These are phyloP conservation scores for Golubevia sp. DNA, from an alignment of 1,284 basidiomycete species.

Conservation along the genomic window DNA sequence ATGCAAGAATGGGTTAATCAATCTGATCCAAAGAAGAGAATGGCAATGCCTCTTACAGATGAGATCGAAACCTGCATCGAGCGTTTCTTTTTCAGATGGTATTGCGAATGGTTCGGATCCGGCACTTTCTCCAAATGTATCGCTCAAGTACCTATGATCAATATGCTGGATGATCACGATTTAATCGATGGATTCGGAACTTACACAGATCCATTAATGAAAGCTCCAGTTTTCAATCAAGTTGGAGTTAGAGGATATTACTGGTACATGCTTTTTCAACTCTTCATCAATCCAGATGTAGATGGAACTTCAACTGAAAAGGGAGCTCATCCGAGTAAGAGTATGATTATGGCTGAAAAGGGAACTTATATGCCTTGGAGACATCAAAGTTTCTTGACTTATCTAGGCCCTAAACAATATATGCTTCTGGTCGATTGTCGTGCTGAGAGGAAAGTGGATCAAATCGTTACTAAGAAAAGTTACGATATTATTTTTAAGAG, in stretches of 20 bases:
- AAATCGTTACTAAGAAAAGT: constrained; percentile 44
- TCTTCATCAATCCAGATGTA: not conserved
- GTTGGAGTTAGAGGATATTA: not conserved
- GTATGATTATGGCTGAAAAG: constrained; percentile 34
- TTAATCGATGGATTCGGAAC: constrained; percentile 60
- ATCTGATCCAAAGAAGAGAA: constrained; percentile 31
- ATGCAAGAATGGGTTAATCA: constrained; percentile 34
- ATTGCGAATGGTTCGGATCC: constrained; percentile 44
- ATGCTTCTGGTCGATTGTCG: constrained; percentile 55
- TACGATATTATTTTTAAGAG: constrained; percentile 38
- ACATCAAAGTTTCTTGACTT: constrained; percentile 45
- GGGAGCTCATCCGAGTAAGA: not conserved
- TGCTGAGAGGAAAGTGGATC: constrained; percentile 51
- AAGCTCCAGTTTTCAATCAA: not conserved
- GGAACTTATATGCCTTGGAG: constrained; percentile 51
- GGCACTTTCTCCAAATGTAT: constrained; percentile 47
- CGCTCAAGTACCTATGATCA: constrained; percentile 55
- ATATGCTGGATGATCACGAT: constrained; percentile 61
- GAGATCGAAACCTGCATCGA: constrained; percentile 44
- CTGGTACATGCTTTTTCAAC: not conserved
- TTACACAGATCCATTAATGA: constrained; percentile 29
- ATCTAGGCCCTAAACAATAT: constrained; percentile 56
- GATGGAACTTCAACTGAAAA: not conserved
- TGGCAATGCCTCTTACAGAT: constrained; percentile 34
- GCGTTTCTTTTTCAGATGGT: constrained; percentile 54